Evolutionary conservation across 2,329 filamentous ascomycete species (phyloP).

Genomic region (Penicillium sp.): DNA sequence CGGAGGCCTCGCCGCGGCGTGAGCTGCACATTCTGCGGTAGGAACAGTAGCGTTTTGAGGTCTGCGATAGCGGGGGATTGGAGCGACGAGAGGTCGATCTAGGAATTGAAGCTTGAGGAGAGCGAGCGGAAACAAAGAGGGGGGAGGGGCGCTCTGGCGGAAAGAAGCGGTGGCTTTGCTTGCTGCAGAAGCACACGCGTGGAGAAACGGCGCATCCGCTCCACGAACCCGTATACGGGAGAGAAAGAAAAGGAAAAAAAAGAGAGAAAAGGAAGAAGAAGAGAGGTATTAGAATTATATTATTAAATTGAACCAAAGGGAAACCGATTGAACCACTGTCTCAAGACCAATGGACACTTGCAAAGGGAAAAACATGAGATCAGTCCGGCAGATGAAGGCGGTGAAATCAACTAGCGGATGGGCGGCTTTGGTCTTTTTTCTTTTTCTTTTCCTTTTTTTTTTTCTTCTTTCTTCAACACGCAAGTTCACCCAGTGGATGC

Average conservation of each 20-base stretch:
- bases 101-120: constrained; percentile 23
- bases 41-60: constrained; percentile 64
- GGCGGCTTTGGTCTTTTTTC: constrained; percentile 19
- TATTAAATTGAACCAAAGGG: constrained; percentile 19
- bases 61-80: constrained; percentile 31
- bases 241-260: neutral
- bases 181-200: constrained; percentile 36
- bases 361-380: constrained; percentile 14
- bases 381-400: constrained; percentile 22
- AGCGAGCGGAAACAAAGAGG: constrained; percentile 26
- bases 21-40: constrained; percentile 75
- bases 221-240: constrained; percentile 15
- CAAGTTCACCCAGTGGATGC: constrained; percentile 34
- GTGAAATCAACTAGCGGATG: constrained; percentile 6
- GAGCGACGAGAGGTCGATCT: constrained; percentile 23
- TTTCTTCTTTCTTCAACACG: constrained; percentile 25
- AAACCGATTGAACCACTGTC: constrained; percentile 18
- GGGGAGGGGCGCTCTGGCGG: constrained; percentile 30
- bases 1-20: constrained; percentile 56
- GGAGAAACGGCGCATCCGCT: constrained; percentile 37
- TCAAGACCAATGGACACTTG: constrained; percentile 15
- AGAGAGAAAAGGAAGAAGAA: constrained; percentile 4
- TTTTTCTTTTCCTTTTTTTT: constrained; percentile 18
- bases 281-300: constrained; percentile 11
- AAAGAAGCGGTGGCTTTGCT: constrained; percentile 37